Base-by-base conservation (phyloP, 768 basidiomycete genomes). In the Tricholoma matsutake region DNA sequence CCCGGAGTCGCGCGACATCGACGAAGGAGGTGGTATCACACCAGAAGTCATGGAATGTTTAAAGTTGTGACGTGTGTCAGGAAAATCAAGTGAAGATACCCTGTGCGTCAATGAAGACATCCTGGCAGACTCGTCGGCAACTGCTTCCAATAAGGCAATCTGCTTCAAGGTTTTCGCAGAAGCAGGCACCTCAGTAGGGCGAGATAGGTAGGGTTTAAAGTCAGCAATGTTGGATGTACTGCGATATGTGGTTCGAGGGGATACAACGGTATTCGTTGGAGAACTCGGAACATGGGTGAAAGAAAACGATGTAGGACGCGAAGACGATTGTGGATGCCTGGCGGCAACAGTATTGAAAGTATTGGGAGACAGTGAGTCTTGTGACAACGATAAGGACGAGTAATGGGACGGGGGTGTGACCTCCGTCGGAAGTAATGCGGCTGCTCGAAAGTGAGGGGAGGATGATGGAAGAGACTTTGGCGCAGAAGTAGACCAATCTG, bases 101-200 rank as follows among this genome's bases (percentile, higher is more conserved):
- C 43, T 61, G 47, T 64, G 64, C 60, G 74, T 69, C 60, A 68
- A 74, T 60, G 18, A 83, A 79, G 25, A 80, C 79, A 86, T 80
- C 61, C 81, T 79, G 6, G 86, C 86, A 4, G 91, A 89, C 70
- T 92, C 89, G 66, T 87, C 84, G 0, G 86, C 88, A 35, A 91
- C 85, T 13, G 83, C 78, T 69, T 92, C 89, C 10, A 91, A 75
- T 61, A 92, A 76, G 2, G 89, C 89, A 25, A 88, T 77, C 64
- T 87, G 91, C 71, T 85, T 85, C 71, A 90, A 71, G 59, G 81
- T 83, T 69, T 86, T 88, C 13, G 85, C 81, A 32, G 86, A 85
- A 4, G 81, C 75, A 7, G 85, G 81, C 9, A 84, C 74, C 62
- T 83, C 86, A 25, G 74, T 71, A 6, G 83, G 74, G 57, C 82